These are phyloP conservation scores for Scheffersomyces coipomensis DNA, from an alignment of 805 yeast genomes.

Conservation along the genomic window DNA sequence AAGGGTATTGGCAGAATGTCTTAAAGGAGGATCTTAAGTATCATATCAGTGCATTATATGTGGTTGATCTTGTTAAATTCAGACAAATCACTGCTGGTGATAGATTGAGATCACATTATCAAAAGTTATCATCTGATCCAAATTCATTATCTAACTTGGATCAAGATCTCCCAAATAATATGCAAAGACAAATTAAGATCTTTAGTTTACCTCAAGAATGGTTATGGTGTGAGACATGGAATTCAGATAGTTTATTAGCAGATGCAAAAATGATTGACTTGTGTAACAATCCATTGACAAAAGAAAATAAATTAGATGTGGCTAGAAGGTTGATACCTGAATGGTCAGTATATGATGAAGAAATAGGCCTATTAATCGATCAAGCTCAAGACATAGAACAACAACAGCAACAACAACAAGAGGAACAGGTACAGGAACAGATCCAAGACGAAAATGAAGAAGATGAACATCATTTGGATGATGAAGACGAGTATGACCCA, in stretches of 20 bases:
- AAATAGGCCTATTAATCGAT: conserved; percentile 34
- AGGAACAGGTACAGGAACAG: background rate
- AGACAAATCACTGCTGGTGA: conserved; percentile 76
- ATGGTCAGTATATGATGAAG: conserved; percentile 67
- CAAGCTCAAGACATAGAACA: conserved; percentile 1
- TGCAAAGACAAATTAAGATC: conserved; percentile 68
- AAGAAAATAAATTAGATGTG: conserved; percentile 72
- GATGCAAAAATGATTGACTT: conserved; percentile 78
- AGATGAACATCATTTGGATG: background rate
- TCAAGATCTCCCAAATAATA: conserved; percentile 89
- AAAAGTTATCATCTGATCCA: conserved; percentile 75
- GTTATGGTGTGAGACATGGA: conserved; percentile 96
- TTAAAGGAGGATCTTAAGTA: conserved; percentile 60
- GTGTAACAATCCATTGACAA: conserved; percentile 81
- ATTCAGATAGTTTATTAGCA: conserved; percentile 58
- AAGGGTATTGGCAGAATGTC: conserved; percentile 81
- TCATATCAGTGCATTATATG: conserved; percentile 82
- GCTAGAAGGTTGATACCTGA: conserved; percentile 79
- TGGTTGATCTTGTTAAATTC: conserved; percentile 71
- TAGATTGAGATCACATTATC: conserved; percentile 78
- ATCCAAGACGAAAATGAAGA: background rate
- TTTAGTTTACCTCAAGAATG: conserved; percentile 77
- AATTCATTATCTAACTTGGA: conserved; percentile 78
- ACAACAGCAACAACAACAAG: background rate
- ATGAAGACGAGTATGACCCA: too few relatives aligned